Evolutionary conservation across 148 eudicot genomes (phyloP).

Genomic region (Camellia lanceoleosa): DNA sequence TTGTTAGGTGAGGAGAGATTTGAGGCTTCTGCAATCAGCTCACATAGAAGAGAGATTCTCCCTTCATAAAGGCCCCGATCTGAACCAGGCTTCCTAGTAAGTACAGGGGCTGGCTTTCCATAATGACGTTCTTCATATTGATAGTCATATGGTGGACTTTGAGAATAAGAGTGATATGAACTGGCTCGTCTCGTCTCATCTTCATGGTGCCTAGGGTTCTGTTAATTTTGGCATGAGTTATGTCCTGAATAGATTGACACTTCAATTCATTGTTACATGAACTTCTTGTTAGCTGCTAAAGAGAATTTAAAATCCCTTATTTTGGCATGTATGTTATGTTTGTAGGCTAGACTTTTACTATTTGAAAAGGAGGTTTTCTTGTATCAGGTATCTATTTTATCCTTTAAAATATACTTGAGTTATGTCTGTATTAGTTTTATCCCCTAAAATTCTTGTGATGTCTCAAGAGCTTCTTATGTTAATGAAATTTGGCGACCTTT

Average conservation of each 20-base stretch:
- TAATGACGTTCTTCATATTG: no score
- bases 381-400: conserved; percentile 52
- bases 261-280: neutral
- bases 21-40: no score
- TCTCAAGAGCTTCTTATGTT: neutral
- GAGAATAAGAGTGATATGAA: no score
- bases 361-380: conserved; percentile 79
- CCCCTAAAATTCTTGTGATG: neutral
- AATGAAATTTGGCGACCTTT: conserved; percentile 5
- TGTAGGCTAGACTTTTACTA: conserved; percentile 89
- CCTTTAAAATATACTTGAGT: conserved; percentile 1
- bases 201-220: no score
- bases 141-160: no score
- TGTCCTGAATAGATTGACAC: neutral
- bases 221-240: no score
- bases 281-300: neutral
- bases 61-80: no score
- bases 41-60: no score
- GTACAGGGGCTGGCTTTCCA: no score
- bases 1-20: no score
- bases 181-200: no score
- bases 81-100: no score
- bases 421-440: neutral
- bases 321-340: conserved; percentile 14
- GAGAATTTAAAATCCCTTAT: conserved; percentile 12